These are phyloP conservation scores for Vaccinium myrtillus DNA, from an alignment of 148 eudicot genomes.

Conservation along the genomic window DNA sequence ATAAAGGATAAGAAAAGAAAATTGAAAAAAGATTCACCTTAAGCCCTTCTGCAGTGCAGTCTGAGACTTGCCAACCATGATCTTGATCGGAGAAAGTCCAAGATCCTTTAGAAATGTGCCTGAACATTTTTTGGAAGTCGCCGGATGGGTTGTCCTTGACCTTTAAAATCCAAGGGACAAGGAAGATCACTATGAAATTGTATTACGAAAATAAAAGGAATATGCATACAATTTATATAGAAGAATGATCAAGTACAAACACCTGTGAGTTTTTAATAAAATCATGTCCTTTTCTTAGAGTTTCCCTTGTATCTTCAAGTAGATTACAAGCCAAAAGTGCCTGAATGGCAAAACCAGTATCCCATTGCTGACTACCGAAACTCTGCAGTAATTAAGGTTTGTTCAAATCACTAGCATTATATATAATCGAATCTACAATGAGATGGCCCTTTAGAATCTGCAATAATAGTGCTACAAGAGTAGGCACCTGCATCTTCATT, in stretches of 20 bases:
- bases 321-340: constrained; percentile 31
- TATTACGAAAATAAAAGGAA: neutral
- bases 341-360: constrained; percentile 37
- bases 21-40: constrained; percentile 30
- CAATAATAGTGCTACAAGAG: neutral
- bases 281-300: constrained; percentile 27
- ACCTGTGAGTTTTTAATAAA: constrained; percentile 38
- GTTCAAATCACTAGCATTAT: neutral
- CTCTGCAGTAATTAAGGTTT: constrained; percentile 21
- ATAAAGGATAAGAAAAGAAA: neutral
- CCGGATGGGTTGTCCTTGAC: constrained; percentile 47
- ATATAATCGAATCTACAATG: neutral
- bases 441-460: neutral
- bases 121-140: constrained; percentile 42
- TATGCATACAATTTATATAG: neutral
- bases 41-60: constrained; percentile 57
- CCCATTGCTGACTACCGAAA: constrained; percentile 42
- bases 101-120: constrained; percentile 52
- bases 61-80: constrained; percentile 69
- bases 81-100: constrained; percentile 60
- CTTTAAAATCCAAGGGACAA: constrained; percentile 14
- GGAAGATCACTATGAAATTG: neutral
- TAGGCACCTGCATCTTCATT: constrained; percentile 43
- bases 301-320: constrained; percentile 24
- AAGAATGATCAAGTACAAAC: too few relatives aligned